A percentile compares a stretch with the other conserved stretches of the same genome.
Evolutionary conservation across 345 rosid species (phyloP).

Genomic region (Eutrema yunnanense): DNA sequence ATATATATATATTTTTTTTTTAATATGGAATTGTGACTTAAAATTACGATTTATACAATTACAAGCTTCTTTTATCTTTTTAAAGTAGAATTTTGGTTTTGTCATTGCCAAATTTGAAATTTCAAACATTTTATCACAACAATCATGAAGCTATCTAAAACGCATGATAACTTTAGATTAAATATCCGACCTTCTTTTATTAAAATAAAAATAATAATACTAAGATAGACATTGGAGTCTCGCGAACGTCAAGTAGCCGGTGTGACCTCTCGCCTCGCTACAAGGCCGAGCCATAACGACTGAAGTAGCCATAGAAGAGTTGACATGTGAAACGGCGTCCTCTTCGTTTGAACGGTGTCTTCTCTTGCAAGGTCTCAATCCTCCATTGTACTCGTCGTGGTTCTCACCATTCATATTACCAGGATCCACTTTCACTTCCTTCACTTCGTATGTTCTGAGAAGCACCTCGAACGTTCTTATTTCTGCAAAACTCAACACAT

Average conservation of each 20-base stretch:
- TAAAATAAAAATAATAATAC: neutral
- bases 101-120: neutral
- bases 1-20: neutral
- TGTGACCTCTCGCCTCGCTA: slow-evolving; percentile 83
- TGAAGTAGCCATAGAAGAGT: slow-evolving; percentile 28
- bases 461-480: slow-evolving; percentile 86
- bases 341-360: slow-evolving; percentile 48
- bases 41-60: neutral
- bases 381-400: slow-evolving; percentile 31
- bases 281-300: slow-evolving; percentile 69
- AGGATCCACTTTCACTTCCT: slow-evolving; percentile 48
- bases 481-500: slow-evolving; percentile 39
- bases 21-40: neutral
- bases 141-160: neutral
- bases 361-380: slow-evolving; percentile 64
- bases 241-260: slow-evolving; percentile 91
- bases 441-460: slow-evolving; percentile 75
- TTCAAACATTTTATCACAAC: neutral
- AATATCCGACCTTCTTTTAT: neutral
- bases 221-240: slow-evolving; percentile 58
- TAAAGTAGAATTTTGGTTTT: neutral
- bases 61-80: neutral
- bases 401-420: slow-evolving; percentile 2
- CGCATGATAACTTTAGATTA: neutral
- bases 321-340: slow-evolving; percentile 15